phyloP scores from a whole-genome alignment of 2,329 filamentous ascomycete genomes.

The Penicillium sp. region DNA sequence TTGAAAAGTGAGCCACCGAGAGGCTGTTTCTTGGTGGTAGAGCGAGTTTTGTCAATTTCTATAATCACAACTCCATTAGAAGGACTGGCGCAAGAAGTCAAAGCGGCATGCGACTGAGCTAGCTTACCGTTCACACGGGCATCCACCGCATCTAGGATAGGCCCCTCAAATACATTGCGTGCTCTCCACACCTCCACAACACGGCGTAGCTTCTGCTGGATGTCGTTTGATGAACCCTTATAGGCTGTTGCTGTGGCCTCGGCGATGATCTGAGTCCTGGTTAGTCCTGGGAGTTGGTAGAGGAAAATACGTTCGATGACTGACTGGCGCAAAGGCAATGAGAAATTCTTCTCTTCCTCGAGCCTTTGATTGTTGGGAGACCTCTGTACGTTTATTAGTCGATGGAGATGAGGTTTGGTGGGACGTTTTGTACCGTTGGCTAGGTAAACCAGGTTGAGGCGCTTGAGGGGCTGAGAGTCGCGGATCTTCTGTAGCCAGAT shows the following conservation, averaged over 20 bases:
- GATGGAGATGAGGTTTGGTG: not conserved
- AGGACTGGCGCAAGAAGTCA: slow-evolving; percentile 4
- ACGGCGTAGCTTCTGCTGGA: slow-evolving; percentile 82
- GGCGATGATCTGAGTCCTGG: slow-evolving; percentile 64
- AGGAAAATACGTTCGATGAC: slow-evolving; percentile 15
- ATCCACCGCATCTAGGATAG: slow-evolving; percentile 81
- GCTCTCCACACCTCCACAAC: slow-evolving; percentile 95
- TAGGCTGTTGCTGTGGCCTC: slow-evolving; percentile 91
- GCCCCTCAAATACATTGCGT: slow-evolving; percentile 76
- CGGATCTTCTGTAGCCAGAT: slow-evolving; percentile 89
- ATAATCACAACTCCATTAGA: slow-evolving; percentile 1
- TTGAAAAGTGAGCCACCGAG: slow-evolving; percentile 72
- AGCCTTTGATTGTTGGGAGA: slow-evolving; percentile 93
- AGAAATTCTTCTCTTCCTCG: slow-evolving; percentile 91
- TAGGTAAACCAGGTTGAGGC: slow-evolving; percentile 88
- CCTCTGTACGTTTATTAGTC: slow-evolving; percentile 61
- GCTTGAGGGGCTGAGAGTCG: slow-evolving; percentile 81
- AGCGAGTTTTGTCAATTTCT: slow-evolving; percentile 60
- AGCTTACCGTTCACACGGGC: slow-evolving; percentile 71
- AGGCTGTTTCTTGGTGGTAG: slow-evolving; percentile 55
- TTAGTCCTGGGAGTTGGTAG: slow-evolving; percentile 20
- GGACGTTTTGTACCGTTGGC: slow-evolving; percentile 72
- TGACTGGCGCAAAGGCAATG: slow-evolving; percentile 77
- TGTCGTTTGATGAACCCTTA: slow-evolving; percentile 80
- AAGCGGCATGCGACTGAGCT: not conserved